Percentiles rank a stretch among this genome's conserved stretches.
Conservation (phyloP, 208 protist genomes). For the Trichomonas tenax region DNA sequence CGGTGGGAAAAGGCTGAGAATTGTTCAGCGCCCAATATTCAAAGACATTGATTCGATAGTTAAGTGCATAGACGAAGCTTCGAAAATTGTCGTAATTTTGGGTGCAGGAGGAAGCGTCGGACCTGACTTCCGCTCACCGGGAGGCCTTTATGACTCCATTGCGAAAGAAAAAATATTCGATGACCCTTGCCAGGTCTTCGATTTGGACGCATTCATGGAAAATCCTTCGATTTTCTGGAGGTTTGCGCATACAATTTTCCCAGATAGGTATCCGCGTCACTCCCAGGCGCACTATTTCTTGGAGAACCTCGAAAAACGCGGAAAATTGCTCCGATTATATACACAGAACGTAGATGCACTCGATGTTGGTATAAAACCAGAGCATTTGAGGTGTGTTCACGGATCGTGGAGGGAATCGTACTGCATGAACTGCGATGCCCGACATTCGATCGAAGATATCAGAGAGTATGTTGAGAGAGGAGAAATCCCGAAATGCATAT, state of each 20-base stretch:
- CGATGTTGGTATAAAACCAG: not conserved
- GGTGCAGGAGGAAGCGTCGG: not conserved
- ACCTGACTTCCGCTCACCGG: not conserved
- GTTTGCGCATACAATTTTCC: not conserved
- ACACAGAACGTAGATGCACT: not conserved
- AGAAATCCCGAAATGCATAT: not conserved
- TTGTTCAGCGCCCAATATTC: not conserved
- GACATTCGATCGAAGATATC: not conserved
- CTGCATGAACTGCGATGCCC: not conserved
- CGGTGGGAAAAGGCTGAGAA: not conserved
- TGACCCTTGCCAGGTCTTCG: not conserved
- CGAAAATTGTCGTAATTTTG: not conserved
- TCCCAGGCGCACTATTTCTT: constrained; percentile 1
- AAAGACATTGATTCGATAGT: not conserved
- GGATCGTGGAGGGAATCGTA: not conserved
- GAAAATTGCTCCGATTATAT: constrained; percentile 11
- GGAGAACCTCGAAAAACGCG: not conserved
- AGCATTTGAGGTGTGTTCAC: not conserved
- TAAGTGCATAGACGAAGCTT: not conserved
- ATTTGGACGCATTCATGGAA: not conserved
- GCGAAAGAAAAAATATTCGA: not conserved
- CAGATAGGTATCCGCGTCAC: not conserved
- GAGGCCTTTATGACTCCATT: not conserved
- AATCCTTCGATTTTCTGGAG: not conserved
- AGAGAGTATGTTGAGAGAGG: not conserved